Evolutionary conservation across 192 early-diverging fungal species (phyloP).

Genomic region (Coemansia sp.): DNA sequence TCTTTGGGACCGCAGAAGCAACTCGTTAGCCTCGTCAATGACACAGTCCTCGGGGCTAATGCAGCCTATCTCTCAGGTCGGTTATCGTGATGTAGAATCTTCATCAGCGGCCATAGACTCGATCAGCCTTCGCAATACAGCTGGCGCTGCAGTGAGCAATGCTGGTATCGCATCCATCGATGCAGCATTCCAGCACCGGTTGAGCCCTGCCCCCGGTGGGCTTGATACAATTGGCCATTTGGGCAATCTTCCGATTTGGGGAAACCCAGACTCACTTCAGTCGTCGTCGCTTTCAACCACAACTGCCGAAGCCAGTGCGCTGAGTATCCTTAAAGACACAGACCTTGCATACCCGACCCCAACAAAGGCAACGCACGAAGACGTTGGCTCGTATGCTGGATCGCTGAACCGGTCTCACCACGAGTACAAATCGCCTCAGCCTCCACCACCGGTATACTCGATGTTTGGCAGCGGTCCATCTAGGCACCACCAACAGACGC

Average conservation of each 20-base stretch:
- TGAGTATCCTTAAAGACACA: constrained; percentile 54
- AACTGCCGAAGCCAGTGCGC: constrained; percentile 48
- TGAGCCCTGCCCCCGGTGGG: constrained; percentile 1
- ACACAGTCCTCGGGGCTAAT: no score
- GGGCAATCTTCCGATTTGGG: constrained; percentile 17
- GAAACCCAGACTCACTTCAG: constrained; percentile 1
- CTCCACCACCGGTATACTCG: constrained; percentile 10
- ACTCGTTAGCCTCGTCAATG: no score
- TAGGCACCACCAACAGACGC: constrained; percentile 2
- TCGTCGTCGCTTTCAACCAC: constrained; percentile 27
- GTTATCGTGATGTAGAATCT: constrained; percentile 3
- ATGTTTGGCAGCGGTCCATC: constrained; percentile 13
- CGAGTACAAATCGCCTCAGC: constrained; percentile 11
- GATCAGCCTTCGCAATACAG: constrained; percentile 10
- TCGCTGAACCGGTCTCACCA: background rate
- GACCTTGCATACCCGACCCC: constrained; percentile 53
- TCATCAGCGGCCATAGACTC: constrained; percentile 23
- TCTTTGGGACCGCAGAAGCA: constrained; percentile 16
- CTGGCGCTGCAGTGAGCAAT: constrained; percentile 3
- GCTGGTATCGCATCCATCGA: background rate
- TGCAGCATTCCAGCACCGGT: background rate
- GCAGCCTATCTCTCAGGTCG: no score
- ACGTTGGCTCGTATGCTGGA: constrained; percentile 3
- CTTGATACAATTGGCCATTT: constrained; percentile 8
- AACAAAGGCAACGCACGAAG: constrained; percentile 9